Evolutionary conservation across 2,329 filamentous ascomycete species (phyloP).

Genomic region (Penicillium sp.): DNA sequence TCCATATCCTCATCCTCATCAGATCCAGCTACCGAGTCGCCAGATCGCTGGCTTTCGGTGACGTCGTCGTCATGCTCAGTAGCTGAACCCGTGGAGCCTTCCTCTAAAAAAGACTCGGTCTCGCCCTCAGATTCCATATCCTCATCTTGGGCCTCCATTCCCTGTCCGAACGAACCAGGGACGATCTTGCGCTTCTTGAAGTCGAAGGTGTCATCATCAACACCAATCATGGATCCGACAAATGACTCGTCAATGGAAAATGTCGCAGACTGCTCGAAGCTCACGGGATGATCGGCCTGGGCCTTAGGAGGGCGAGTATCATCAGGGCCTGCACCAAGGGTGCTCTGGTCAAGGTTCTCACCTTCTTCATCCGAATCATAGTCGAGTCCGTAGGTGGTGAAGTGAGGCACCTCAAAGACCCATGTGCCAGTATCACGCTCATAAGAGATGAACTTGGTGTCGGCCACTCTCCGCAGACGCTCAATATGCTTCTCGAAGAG

Average conservation of each 20-base stretch:
- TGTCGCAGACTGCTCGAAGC: constrained; percentile 36
- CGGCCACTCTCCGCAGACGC: constrained; percentile 69
- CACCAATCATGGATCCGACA: constrained; percentile 36
- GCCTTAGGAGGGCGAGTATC: constrained; percentile 47
- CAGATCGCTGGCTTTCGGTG: constrained; percentile 51
- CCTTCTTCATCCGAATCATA: constrained; percentile 64
- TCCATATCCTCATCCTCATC: constrained; percentile 72
- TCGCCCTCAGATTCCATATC: constrained; percentile 38
- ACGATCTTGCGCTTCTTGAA: constrained; percentile 54
- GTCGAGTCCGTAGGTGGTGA: constrained; percentile 88
- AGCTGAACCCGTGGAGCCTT: constrained; percentile 79
- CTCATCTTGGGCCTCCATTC: constrained; percentile 53
- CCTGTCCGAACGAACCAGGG: constrained; percentile 75
- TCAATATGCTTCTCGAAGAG: constrained; percentile 74
- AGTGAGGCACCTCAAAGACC: constrained; percentile 92
- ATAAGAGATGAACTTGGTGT: constrained; percentile 80
- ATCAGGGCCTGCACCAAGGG: constrained; percentile 49
- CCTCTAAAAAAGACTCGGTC: constrained; percentile 82
- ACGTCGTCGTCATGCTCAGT: constrained; percentile 55
- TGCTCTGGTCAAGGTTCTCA: constrained; percentile 50
- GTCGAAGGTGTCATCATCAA: constrained; percentile 56
- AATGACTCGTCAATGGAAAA: constrained; percentile 42
- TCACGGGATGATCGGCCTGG: constrained; percentile 31
- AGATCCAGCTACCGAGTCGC: constrained; percentile 59
- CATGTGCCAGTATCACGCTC: constrained; percentile 75